These are phyloP conservation scores for Peronospora farinosa DNA, from an alignment of 352 stramenopile genomes.

Conservation along the genomic window DNA sequence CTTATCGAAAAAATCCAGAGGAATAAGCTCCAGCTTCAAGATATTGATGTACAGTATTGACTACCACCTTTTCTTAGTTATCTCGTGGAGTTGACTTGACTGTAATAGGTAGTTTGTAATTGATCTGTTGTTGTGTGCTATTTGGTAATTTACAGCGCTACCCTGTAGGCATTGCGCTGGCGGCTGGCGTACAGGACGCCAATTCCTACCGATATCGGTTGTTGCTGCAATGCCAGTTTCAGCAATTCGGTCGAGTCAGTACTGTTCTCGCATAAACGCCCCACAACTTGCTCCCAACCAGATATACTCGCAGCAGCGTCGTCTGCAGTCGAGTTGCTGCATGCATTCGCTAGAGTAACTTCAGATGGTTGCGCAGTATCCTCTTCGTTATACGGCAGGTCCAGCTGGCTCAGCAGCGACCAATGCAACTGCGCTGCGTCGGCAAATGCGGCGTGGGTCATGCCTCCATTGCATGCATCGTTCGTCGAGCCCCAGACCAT, in stretches of 20 bases:
- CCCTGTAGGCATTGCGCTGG: constrained; percentile 14
- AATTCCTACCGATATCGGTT: constrained; percentile 55
- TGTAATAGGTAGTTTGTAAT: too few species aligned
- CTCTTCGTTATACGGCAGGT: constrained; percentile 60
- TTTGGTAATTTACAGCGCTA: too few species aligned
- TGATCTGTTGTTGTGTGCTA: too few species aligned
- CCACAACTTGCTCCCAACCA: constrained; percentile 62
- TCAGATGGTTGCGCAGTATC: constrained; percentile 26
- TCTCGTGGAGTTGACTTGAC: too few species aligned
- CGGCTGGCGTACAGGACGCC: constrained; percentile 32
- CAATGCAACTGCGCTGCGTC: constrained; percentile 52
- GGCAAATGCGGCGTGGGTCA: constrained; percentile 67
- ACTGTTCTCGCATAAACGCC: constrained; percentile 44
- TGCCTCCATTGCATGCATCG: constrained; percentile 59
- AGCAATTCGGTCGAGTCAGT: constrained; percentile 54
- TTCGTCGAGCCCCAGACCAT: constrained; percentile 75
- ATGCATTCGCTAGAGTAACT: constrained; percentile 31
- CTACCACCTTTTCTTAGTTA: too few species aligned
- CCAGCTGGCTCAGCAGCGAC: constrained; percentile 50
- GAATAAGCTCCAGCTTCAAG: too few species aligned
- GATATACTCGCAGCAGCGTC: constrained; percentile 55
- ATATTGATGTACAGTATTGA: too few species aligned
- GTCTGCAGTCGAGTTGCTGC: constrained; percentile 27
- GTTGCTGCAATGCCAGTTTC: constrained; percentile 57
- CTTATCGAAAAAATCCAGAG: too few species aligned